Conservation (phyloP, 805 yeast species). For the Zygosaccharomyces rouxii region DNA sequence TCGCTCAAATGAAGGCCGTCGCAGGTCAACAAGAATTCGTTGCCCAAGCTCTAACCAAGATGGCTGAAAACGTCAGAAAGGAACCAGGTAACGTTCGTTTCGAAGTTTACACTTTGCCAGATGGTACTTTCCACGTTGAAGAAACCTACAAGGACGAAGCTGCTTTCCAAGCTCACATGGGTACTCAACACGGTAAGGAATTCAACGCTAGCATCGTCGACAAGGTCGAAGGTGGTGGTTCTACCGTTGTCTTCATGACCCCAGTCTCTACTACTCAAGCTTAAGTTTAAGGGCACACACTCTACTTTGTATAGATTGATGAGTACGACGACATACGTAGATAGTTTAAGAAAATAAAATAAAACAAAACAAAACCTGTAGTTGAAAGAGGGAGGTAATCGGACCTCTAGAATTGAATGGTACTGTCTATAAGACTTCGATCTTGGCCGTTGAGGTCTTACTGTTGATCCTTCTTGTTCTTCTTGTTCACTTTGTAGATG, state of each 20-base stretch:
- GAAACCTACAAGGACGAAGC: slow-evolving; percentile 6
- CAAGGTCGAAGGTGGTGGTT: slow-evolving; percentile 6
- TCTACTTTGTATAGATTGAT: not conserved
- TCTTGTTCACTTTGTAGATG: not conserved
- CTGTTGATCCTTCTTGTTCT: not conserved
- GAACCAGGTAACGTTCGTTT: slow-evolving; percentile 7
- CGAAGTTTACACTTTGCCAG: slow-evolving; percentile 1
- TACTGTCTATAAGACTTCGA: not conserved
- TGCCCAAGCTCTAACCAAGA: slow-evolving; percentile 1
- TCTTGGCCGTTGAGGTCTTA: not conserved
- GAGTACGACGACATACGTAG: not conserved
- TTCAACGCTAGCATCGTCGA: slow-evolving; percentile 5
- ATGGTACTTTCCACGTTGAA: slow-evolving; percentile 2
- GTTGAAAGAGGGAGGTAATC: not conserved
- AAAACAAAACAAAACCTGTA: too few species aligned
- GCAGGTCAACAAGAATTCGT: slow-evolving; percentile 1
- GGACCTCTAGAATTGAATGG: not conserved
- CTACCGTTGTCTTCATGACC: slow-evolving; percentile 1
- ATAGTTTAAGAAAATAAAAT: not conserved
- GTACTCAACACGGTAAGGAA: slow-evolving; percentile 4
- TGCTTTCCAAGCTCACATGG: slow-evolving; percentile 8
- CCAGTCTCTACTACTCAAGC: slow-evolving; percentile 2
- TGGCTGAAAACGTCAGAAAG: slow-evolving; percentile 4
- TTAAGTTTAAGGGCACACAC: not conserved
- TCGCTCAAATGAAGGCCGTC: slow-evolving; percentile 3